Evolutionary conservation across 2,329 filamentous ascomycete species (phyloP), one percentile per base, ranked within the genome.

Genomic region (Hypoxylon sp.): DNA sequence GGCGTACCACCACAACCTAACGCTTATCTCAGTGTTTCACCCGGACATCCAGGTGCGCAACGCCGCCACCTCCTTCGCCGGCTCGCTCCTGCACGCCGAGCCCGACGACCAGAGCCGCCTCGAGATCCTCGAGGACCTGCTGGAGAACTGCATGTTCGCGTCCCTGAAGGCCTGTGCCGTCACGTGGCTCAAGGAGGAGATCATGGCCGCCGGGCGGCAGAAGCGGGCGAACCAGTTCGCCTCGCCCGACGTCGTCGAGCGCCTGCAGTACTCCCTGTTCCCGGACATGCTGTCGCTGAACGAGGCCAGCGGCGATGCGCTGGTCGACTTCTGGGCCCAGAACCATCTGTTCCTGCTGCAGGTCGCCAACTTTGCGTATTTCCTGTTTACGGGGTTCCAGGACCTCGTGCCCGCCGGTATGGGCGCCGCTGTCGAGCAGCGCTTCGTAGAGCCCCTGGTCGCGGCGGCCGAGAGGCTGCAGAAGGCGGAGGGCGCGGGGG

Each of bases 71-170:
- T 75, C 77, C 2, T 79, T 87, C 11, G 85, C 86, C 2, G 85
- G 85, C 6, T 72, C 75, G 1, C 76, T 87, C 13, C 79, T 88
- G 34, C 87, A 89, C 69, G 79, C 84, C 1, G 83, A 89, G 64
- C 86, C 87, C 0, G 82, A 86, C 24, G 85, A 87, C 62, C 81
- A 84, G 2, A 82, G 85, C 70, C 81, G 87, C 4, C 77, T 90
- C 15, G 80, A 82, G 26, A 90, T 90, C 65, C 80, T 91, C 7
- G 84, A 87, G 54, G 88, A 90, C 70, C 80, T 89, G 11, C 76
- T 90, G 11, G 87, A 89, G 74, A 87, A 89, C 72, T 89, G 87
- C 79, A 82, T 86, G 68, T 89, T 87, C 69, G 81, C 86, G 1
- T 81, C 84, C 0, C 79, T 90, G 37, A 88, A 89, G 72, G 87